These are phyloP conservation scores for Ensete glaucum DNA, from an alignment of 176 grass and related monocot genomes.

Conservation along the genomic window DNA sequence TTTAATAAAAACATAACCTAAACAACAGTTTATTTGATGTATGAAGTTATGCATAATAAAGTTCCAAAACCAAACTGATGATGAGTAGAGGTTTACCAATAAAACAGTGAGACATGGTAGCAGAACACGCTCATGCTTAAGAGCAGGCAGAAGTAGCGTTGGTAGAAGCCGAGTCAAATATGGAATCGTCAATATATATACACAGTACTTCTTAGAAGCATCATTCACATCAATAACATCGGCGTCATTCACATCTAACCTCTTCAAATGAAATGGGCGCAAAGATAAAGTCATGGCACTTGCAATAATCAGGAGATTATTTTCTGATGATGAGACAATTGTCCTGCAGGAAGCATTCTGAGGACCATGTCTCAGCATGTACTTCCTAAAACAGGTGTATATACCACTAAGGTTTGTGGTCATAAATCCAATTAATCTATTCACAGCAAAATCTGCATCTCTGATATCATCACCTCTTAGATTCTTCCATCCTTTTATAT, in stretches of 20 bases:
- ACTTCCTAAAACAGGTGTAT: conserved; percentile 70
- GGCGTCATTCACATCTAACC: conserved; percentile 11
- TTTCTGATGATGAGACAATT: conserved; percentile 38
- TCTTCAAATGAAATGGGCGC: conserved; percentile 73
- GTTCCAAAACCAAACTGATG: not conserved
- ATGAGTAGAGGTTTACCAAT: conserved; percentile 48
- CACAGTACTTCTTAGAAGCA: conserved; percentile 49
- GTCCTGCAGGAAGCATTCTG: conserved; percentile 31
- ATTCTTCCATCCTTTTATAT: conserved; percentile 71
- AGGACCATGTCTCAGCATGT: conserved; percentile 40
- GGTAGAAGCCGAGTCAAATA: conserved; percentile 62
- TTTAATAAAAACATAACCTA: not conserved
- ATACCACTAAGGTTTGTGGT: conserved; percentile 36
- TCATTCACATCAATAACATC: conserved; percentile 30
- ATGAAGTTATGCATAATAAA: not conserved
- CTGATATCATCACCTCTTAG: conserved; percentile 35
- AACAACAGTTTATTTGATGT: not conserved
- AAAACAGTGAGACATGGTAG: conserved; percentile 55
- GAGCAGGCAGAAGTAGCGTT: conserved; percentile 59
- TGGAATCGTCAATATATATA: conserved; percentile 73
- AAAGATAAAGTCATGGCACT: conserved; percentile 76
- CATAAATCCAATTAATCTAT: conserved; percentile 67
- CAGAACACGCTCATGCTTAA: conserved; percentile 61
- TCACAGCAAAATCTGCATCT: conserved; percentile 43
- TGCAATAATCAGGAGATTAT: conserved; percentile 61